Percentiles rank a stretch among this genome's conserved stretches.
Conservation (phyloP, 805 yeast species). For the Priceomyces fermenticarens region DNA sequence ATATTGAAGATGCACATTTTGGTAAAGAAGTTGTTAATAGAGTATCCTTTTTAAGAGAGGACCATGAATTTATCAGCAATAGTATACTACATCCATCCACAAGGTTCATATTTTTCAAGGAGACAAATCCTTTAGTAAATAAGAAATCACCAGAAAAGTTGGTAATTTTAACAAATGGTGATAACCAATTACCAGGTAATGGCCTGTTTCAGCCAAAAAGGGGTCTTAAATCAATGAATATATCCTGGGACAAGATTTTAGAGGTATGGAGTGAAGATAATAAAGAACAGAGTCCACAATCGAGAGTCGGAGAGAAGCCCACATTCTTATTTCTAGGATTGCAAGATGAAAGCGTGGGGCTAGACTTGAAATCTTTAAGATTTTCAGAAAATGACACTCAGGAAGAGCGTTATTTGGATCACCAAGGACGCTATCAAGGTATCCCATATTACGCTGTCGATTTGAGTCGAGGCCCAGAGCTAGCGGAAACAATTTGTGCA, state of each 20-base stretch:
- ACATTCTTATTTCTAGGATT: slow-evolving; percentile 44
- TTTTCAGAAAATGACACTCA: slow-evolving; percentile 16
- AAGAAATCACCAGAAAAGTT: slow-evolving; percentile 25
- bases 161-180: slow-evolving; percentile 35
- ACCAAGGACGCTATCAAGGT: slow-evolving; percentile 53
- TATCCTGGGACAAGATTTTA: slow-evolving; percentile 14
- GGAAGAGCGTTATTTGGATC: slow-evolving; percentile 35
- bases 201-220: slow-evolving; percentile 9
- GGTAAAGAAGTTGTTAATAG: slow-evolving; percentile 58
- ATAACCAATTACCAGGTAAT: slow-evolving; percentile 24
- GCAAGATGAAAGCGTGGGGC: slow-evolving; percentile 44
- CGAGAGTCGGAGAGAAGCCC: slow-evolving; percentile 36
- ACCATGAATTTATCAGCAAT: slow-evolving; percentile 45
- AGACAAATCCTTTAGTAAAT: slow-evolving; percentile 30
- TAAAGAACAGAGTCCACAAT: slow-evolving; percentile 34
- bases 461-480: slow-evolving; percentile 42
- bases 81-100: slow-evolving; percentile 47
- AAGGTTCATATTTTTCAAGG: slow-evolving; percentile 44
- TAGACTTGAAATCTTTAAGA: slow-evolving; percentile 28
- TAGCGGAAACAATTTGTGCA: slow-evolving; percentile 33
- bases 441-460: slow-evolving; percentile 66
- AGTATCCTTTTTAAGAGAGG: slow-evolving; percentile 60
- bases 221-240: slow-evolving; percentile 18
- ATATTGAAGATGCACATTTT: slow-evolving; percentile 29
- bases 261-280: slow-evolving; percentile 30